Evolutionary conservation across 768 basidiomycete genomes (phyloP).

Genomic region (Phylloporus sp.): DNA sequence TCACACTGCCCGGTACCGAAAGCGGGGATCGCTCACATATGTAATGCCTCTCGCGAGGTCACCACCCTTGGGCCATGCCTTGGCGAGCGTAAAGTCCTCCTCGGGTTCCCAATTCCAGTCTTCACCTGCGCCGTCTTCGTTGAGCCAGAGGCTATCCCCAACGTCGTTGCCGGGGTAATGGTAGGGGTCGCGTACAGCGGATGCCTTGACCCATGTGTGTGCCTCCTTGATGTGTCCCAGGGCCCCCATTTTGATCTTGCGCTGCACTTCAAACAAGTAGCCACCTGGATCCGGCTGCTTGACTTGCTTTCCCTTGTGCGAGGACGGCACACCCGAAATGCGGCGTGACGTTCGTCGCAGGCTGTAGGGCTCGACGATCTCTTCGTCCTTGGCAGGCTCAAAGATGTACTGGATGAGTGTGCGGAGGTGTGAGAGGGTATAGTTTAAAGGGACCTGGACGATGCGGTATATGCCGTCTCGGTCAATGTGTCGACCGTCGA

Average conservation of each 20-base stretch:
- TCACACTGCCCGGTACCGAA: not conserved
- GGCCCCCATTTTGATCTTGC: constrained; percentile 39
- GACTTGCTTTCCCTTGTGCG: constrained; percentile 20
- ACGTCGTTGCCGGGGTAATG: constrained; percentile 39
- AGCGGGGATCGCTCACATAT: constrained; percentile 47
- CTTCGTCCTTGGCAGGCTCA: constrained; percentile 23
- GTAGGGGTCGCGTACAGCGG: constrained; percentile 50
- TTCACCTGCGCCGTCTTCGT: constrained; percentile 36
- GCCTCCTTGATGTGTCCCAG: constrained; percentile 54
- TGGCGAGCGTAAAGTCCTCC: constrained; percentile 57
- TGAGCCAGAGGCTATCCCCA: constrained; percentile 29
- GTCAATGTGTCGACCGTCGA: constrained; percentile 18
- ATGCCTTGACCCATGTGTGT: constrained; percentile 46
- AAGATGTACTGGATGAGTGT: constrained; percentile 63
- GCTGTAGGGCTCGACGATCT: constrained; percentile 18
- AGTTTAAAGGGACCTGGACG: constrained; percentile 66
- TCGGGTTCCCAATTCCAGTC: constrained; percentile 70
- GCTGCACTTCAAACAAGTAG: constrained; percentile 61
- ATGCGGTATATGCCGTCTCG: constrained; percentile 58
- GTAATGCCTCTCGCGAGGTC: constrained; percentile 48
- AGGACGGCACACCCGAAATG: constrained; percentile 7
- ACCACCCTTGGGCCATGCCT: constrained; percentile 51
- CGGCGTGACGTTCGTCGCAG: constrained; percentile 27
- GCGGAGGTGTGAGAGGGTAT: constrained; percentile 64
- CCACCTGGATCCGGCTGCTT: constrained; percentile 23